Base-by-base conservation (phyloP, 768 basidiomycete genomes). In the Lentinula sp. region DNA sequence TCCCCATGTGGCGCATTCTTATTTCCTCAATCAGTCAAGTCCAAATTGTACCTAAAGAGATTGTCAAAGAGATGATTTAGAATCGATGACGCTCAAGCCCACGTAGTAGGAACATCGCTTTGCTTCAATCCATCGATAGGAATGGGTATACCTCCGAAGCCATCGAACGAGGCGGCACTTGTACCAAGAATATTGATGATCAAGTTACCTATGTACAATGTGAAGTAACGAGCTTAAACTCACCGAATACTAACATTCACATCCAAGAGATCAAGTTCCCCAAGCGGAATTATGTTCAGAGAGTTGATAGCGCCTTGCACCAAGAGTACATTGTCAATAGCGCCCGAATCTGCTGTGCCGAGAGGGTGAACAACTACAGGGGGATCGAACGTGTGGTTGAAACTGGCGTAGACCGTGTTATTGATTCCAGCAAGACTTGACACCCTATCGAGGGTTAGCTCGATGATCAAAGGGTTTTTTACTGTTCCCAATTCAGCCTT, bases 261-360 rank as follows among this genome's bases (percentile, higher is more conserved):
- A 16, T 71, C 68, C 13, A 72, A 64, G 35, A 87, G 73, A 63
- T 88, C 85, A 60, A 88, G 72, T 41, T 76, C 72, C 6, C 79
- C 81, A 51, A 80, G 67, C 0, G 85, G 81, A 53, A 87, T 80
- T 51, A 88, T 86, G 6, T 59, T 73, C 8, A 88, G 74, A 1
- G 85, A 81, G 4, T 68, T 75, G 1, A 70, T 18, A 1, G 76
- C 79, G 33, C 87, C 86, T 64, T 84, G 71, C 0, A 79, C 76
- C n/a, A 88, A 76, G 32, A 79, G 55, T 12, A 88, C 87, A 56
- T 87, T 78, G 13, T 73, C 67, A 62, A 88, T 80, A 15, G 66
- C 74, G 2, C 87, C 87, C 28, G 83, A 85, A 69, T 87, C 87
- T 53, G 79, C 81, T 1, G 78, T 80, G 48, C 79, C 74, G 35